Evolutionary conservation across 306 rosid species (phyloP).

Genomic region (Hippophae tibetana): DNA sequence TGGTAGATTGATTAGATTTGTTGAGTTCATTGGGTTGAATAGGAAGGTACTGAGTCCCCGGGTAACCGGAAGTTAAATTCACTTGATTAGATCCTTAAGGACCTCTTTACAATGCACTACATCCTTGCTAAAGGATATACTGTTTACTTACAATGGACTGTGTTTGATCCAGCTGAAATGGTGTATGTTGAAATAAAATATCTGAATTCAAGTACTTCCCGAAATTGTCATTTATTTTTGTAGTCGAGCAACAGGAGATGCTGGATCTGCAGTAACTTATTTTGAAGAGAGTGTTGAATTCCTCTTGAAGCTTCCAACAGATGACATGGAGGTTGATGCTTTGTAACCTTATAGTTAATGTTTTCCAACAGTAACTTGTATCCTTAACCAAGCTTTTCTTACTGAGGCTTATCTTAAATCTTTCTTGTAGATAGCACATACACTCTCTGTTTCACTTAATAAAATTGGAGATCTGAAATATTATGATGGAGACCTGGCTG

Average conservation of each 20-base stretch:
- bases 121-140: too few relatives aligned
- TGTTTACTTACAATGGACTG: too few relatives aligned
- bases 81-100: too few relatives aligned
- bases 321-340: conserved; percentile 62
- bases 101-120: too few relatives aligned
- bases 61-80: too few relatives aligned
- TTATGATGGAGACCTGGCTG: conserved; percentile 60
- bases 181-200: neutral
- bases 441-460: conserved; percentile 91
- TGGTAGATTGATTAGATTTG: too few relatives aligned
- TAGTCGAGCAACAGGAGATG: conserved; percentile 88
- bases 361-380: neutral
- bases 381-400: neutral
- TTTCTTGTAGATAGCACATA: conserved; percentile 55
- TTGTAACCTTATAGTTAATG: conserved; percentile 15
- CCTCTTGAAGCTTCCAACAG: conserved; percentile 70
- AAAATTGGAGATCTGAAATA: conserved; percentile 34
- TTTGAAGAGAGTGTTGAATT: conserved; percentile 84
- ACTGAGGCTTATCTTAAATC: conserved; percentile 2
- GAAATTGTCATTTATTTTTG: conserved; percentile 15
- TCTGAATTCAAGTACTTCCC: conserved; percentile 12
- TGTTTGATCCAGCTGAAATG: too few relatives aligned
- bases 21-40: too few relatives aligned
- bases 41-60: too few relatives aligned
- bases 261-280: conserved; percentile 59